These are phyloP conservation scores for Ogataea nonfermentans DNA, from an alignment of 805 yeast species.

Conservation along the genomic window DNA sequence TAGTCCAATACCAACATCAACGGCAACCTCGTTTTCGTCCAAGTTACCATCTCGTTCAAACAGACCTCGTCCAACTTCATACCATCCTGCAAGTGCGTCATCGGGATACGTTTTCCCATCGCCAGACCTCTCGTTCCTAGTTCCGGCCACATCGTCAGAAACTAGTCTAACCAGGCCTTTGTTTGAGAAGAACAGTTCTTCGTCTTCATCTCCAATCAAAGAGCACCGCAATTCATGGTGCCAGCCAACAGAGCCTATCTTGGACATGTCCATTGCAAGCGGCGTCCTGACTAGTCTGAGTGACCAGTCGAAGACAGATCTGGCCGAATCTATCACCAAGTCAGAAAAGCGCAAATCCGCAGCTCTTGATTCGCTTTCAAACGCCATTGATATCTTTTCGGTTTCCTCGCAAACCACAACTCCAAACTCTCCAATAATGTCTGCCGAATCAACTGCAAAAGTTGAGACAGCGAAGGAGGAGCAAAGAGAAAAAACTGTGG, in stretches of 20 bases:
- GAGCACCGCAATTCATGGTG: conserved; percentile 32
- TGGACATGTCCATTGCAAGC: conserved; percentile 33
- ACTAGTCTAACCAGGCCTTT: conserved; percentile 22
- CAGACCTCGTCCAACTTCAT: conserved; percentile 81
- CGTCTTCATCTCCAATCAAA: conserved; percentile 30
- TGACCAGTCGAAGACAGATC: conserved; percentile 7
- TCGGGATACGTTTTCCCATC: conserved; percentile 26
- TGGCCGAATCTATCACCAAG: conserved; percentile 13
- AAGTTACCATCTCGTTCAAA: conserved; percentile 37
- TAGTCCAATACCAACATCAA: conserved; percentile 20
- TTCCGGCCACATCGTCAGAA: conserved; percentile 27
- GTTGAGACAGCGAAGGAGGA: conserved; percentile 7
- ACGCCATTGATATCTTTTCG: conserved; percentile 33
- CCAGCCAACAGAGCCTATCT: conserved; percentile 32
- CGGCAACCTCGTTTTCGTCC: conserved; percentile 21
- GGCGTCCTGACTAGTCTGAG: conserved; percentile 30
- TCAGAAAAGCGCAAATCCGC: conserved; percentile 33
- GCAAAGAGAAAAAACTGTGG: neutral
- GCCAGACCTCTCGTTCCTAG: conserved; percentile 31
- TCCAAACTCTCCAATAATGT: conserved; percentile 19
- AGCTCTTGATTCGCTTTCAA: conserved; percentile 34
- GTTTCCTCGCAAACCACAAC: conserved; percentile 17
- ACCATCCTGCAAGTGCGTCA: conserved; percentile 61
- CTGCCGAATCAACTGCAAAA: conserved; percentile 9
- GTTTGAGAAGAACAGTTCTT: conserved; percentile 17